Evolutionary conservation across 2,329 filamentous ascomycete species (phyloP).

Genomic region (Stagonosporopsis rhizophila): DNA sequence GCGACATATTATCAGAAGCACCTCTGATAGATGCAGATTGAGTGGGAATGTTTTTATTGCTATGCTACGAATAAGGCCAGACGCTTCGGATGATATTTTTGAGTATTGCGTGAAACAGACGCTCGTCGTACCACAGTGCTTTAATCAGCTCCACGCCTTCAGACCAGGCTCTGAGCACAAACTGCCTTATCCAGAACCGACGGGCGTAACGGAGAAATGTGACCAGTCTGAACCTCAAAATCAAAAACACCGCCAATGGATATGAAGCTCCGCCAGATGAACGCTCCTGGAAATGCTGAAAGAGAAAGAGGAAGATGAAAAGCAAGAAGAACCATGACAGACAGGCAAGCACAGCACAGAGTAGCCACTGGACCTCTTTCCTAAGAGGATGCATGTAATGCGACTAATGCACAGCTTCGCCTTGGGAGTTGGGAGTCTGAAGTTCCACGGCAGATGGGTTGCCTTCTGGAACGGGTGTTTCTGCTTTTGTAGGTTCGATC

Average conservation of each 20-base stretch:
- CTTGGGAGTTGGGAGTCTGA: constrained; percentile 34
- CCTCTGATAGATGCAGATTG: not conserved
- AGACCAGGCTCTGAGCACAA: constrained; percentile 1
- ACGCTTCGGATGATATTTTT: not conserved
- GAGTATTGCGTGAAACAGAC: not conserved
- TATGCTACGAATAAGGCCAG: constrained; percentile 22
- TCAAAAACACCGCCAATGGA: constrained; percentile 39
- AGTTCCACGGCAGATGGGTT: constrained; percentile 34
- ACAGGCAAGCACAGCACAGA: not conserved
- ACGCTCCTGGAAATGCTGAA: constrained; percentile 48
- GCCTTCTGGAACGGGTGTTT: constrained; percentile 27
- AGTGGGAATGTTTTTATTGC: constrained; percentile 26
- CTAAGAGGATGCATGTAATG: not conserved
- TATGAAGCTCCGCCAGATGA: constrained; percentile 39
- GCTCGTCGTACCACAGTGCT: not conserved
- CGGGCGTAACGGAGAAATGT: constrained; percentile 9
- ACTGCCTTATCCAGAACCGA: constrained; percentile 27
- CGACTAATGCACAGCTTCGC: constrained; percentile 33
- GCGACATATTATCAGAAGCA: not conserved
- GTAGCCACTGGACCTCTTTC: not conserved
- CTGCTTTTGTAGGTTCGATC: constrained; percentile 16
- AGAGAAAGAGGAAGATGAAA: constrained; percentile 10
- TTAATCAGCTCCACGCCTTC: not conserved
- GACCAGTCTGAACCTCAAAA: constrained; percentile 14
- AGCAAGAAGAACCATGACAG: not conserved